These are phyloP conservation scores for Mycena crocata DNA, from an alignment of 768 basidiomycete species.

Conservation along the genomic window DNA sequence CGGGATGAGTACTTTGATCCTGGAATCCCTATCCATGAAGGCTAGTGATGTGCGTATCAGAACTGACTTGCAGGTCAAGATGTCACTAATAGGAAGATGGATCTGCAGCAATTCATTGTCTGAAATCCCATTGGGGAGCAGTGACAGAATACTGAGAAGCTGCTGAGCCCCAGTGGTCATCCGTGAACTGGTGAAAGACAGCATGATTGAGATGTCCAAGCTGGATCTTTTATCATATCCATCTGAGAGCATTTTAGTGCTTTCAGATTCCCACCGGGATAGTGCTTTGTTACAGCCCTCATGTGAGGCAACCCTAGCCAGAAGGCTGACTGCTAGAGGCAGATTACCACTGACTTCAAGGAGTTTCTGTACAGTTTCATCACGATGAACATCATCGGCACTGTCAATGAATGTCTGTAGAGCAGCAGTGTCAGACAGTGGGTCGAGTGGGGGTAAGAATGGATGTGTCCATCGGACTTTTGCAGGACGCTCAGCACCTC, in stretches of 20 bases:
- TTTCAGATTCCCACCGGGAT: not conserved
- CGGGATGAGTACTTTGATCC: conserved; percentile 9
- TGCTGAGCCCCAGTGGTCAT: conserved; percentile 17
- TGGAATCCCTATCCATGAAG: not conserved
- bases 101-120: conserved; percentile 11
- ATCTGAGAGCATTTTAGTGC: conserved; percentile 10
- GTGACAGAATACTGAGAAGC: conserved; percentile 12
- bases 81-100: not conserved
- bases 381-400: conserved; percentile 7
- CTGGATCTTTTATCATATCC: conserved; percentile 23
- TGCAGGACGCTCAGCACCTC: conserved; percentile 16
- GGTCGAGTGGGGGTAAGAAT: conserved; percentile 8
- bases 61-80: conserved; percentile 8
- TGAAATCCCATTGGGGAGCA: conserved; percentile 11
- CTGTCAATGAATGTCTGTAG: conserved; percentile 14
- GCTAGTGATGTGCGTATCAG: conserved; percentile 13
- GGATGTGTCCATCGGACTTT: conserved; percentile 19
- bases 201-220: conserved; percentile 19
- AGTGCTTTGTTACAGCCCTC: conserved; percentile 14
- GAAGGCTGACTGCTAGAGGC: conserved; percentile 19
- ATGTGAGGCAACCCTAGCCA: conserved; percentile 7
- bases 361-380: not conserved
- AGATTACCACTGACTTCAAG: conserved; percentile 15
- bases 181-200: conserved; percentile 19
- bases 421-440: conserved; percentile 10